Percentiles rank a stretch among this genome's conserved stretches.
These are phyloP conservation scores for Coniochaeta sp. DNA, from an alignment of 2,329 filamentous ascomycete species.

Conservation along the genomic window DNA sequence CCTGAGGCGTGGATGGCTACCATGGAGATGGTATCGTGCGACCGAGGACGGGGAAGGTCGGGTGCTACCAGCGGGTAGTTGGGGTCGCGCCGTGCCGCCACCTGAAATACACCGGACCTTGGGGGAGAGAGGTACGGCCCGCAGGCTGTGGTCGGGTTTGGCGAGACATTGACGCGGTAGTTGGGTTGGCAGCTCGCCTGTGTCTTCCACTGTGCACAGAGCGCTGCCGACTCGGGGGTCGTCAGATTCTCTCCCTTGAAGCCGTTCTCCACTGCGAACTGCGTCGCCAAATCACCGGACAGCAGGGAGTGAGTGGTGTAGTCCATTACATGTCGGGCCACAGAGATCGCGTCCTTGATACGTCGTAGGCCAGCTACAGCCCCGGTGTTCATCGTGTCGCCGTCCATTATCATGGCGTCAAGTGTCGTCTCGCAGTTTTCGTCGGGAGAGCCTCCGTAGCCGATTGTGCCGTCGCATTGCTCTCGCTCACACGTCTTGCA, in stretches of 20 bases:
- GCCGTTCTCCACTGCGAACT: slow-evolving; percentile 46
- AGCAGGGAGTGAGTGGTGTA: slow-evolving; percentile 45
- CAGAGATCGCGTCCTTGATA: slow-evolving; percentile 39
- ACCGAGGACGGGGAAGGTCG: slow-evolving; percentile 15
- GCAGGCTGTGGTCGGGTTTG: slow-evolving; percentile 33
- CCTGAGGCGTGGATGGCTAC: slow-evolving; percentile 36
- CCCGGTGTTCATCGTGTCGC: slow-evolving; percentile 43
- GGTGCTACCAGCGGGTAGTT: neutral
- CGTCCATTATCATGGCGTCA: slow-evolving; percentile 54
- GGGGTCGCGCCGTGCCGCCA: neutral
- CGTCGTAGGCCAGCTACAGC: slow-evolving; percentile 45
- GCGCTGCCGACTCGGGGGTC: slow-evolving; percentile 29
- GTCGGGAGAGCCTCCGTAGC: slow-evolving; percentile 47
- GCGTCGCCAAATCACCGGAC: slow-evolving; percentile 44
- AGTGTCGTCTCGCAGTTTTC: slow-evolving; percentile 51
- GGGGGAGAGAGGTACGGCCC: slow-evolving; percentile 34
- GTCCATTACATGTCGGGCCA: slow-evolving; percentile 43
- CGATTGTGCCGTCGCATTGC: slow-evolving; percentile 48
- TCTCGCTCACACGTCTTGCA: slow-evolving; percentile 43
- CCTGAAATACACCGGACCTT: neutral
- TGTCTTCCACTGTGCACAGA: slow-evolving; percentile 35
- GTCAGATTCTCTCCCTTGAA: slow-evolving; percentile 36
- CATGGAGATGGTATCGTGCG: slow-evolving; percentile 49
- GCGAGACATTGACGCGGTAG: slow-evolving; percentile 38
- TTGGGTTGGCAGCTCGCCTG: slow-evolving; percentile 39